Evolutionary conservation across 495 filamentous ascomycete genomes (phyloP).

Genomic region (Neurospora sp.): DNA sequence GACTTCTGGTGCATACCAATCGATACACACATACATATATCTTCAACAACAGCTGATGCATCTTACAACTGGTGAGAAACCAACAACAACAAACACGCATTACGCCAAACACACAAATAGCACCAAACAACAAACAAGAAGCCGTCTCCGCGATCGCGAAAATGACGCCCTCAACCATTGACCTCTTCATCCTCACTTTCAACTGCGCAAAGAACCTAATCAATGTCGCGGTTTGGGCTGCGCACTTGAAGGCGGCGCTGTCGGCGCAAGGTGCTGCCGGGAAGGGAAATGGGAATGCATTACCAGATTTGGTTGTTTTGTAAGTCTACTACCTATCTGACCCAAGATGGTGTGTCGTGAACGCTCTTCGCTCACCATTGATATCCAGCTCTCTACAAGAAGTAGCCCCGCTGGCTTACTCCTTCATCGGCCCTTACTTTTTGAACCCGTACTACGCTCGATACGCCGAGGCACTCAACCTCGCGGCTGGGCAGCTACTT

Average conservation of each 20-base stretch:
- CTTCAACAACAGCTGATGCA: neutral
- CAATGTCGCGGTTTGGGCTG: constrained; percentile 52
- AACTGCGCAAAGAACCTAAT: constrained; percentile 72
- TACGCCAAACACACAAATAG: neutral
- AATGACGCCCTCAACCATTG: constrained; percentile 27
- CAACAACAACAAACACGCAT: neutral
- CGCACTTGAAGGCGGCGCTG: constrained; percentile 63
- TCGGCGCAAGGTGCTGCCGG: constrained; percentile 10
- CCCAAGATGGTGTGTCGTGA: too few species aligned
- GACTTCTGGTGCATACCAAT: neutral
- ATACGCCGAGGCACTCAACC: constrained; percentile 56
- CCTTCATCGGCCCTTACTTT: constrained; percentile 78
- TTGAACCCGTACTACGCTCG: constrained; percentile 64
- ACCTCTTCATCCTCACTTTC: constrained; percentile 74
- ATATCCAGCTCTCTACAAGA: constrained; percentile 65
- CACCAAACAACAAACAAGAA: neutral
- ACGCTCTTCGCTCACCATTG: neutral
- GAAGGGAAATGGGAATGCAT: constrained; percentile 25
- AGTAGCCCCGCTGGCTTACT: constrained; percentile 69
- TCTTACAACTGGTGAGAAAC: too few species aligned
- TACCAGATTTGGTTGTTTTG: constrained; percentile 62
- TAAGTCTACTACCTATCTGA: constrained; percentile 12
- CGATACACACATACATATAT: neutral
- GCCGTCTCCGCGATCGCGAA: neutral
- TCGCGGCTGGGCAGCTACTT: constrained; percentile 40